Conservation (phyloP, 305 asterid species). For the Euphrasia arctica region DNA sequence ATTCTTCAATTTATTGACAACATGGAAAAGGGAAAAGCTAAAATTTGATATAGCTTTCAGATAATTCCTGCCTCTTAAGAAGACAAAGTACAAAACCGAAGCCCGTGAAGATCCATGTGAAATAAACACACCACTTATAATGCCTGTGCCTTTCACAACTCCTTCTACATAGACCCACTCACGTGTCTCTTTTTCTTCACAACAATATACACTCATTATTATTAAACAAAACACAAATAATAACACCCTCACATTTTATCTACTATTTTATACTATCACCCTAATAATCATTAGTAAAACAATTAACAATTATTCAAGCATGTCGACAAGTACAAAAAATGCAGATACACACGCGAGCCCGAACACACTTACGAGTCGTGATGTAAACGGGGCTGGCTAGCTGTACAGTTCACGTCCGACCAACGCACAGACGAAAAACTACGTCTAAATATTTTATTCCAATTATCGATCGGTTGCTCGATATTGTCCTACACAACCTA, state of each 20-base stretch:
- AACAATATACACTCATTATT: constrained; percentile 1
- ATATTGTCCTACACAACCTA: background rate
- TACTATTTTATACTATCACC: background rate
- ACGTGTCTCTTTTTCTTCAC: constrained; percentile 47
- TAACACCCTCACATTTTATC: background rate
- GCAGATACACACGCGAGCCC: background rate
- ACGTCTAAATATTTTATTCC: background rate
- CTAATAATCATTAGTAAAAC: background rate
- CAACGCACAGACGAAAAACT: background rate
- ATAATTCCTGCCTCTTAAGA: constrained; percentile 48
- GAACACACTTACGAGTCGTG: no score
- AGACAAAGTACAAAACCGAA: constrained; percentile 51
- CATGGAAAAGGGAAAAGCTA: background rate
- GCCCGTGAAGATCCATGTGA: constrained; percentile 95
- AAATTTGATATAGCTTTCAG: constrained; percentile 23
- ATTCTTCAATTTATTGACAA: background rate
- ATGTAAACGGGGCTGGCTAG: background rate
- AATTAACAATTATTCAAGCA: background rate
- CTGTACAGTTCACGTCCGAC: no score
- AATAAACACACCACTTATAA: background rate
- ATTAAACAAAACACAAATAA: background rate
- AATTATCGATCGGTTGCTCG: no score
- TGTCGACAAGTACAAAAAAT: background rate
- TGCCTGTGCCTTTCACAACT: constrained; percentile 16
- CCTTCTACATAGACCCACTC: constrained; percentile 50